A percentile compares a stretch with the other conserved stretches of the same genome.
Evolutionary conservation across 2,329 filamentous ascomycete species (phyloP).

Genomic region (Verticillium longisporum): DNA sequence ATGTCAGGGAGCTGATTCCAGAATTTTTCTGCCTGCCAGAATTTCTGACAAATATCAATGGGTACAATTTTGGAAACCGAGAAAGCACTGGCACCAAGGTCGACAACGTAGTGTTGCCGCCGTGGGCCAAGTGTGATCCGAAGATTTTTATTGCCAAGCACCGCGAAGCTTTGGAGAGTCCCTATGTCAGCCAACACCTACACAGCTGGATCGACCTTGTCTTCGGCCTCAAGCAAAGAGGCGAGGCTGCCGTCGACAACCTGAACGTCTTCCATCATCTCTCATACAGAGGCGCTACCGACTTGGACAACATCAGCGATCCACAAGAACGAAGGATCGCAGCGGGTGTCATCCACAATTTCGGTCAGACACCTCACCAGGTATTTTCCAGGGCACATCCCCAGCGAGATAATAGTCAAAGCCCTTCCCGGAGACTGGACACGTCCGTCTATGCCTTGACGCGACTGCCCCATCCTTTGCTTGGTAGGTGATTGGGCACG

Average conservation of each 20-base stretch:
- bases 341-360: conserved; percentile 96
- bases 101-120: conserved; percentile 81
- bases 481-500: conserved; percentile 39
- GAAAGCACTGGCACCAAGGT: conserved; percentile 76
- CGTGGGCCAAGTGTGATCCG: conserved; percentile 94
- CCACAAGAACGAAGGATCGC: conserved; percentile 80
- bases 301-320: conserved; percentile 86
- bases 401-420: conserved; percentile 60
- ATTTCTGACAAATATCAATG: conserved; percentile 88
- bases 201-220: conserved; percentile 95
- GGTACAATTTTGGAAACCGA: conserved; percentile 84
- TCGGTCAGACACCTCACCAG: conserved; percentile 94
- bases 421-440: conserved; percentile 66
- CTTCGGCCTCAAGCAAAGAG: conserved; percentile 89
- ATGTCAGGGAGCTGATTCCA: conserved; percentile 89
- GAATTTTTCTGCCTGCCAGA: conserved; percentile 97
- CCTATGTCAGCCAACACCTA: conserved; percentile 81
- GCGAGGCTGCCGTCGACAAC: conserved; percentile 83
- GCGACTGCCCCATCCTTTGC: conserved; percentile 69
- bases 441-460: conserved; percentile 69
- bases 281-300: conserved; percentile 89
- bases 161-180: conserved; percentile 89
- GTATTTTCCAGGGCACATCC: conserved; percentile 81
- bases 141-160: conserved; percentile 95
- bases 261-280: conserved; percentile 95